Evolutionary conservation across 179 eudicot species (phyloP).

Genomic region (Amaranthus tricolor): DNA sequence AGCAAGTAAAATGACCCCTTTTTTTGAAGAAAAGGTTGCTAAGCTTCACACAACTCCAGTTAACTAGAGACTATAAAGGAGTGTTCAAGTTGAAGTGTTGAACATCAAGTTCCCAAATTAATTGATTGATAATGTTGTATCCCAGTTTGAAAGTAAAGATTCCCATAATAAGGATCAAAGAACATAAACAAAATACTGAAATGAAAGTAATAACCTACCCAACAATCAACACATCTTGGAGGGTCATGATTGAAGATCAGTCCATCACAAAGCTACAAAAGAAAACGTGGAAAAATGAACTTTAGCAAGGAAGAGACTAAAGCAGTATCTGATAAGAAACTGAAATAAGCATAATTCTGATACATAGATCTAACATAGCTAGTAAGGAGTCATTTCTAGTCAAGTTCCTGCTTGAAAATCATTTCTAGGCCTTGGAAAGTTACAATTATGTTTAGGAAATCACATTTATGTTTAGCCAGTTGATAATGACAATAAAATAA

Average conservation of each 20-base stretch:
- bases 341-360: neutral
- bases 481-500: neutral
- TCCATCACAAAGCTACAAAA: slow-evolving; percentile 76
- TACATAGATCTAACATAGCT: neutral
- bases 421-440: neutral
- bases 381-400: neutral
- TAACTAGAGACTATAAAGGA: no score
- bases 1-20: neutral
- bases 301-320: slow-evolving; percentile 16
- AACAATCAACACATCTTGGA: slow-evolving; percentile 70
- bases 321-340: slow-evolving; percentile 9
- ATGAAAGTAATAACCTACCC: slow-evolving; percentile 38
- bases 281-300: slow-evolving; percentile 19
- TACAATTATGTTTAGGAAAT: neutral
- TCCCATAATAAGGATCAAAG: neutral
- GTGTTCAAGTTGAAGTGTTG: neutral
- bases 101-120: slow-evolving; percentile 1
- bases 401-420: neutral
- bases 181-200: neutral
- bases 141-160: neutral
- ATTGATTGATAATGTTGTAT: neutral
- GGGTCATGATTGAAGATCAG: slow-evolving; percentile 92
- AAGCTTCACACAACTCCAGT: neutral
- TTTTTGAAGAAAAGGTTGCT: neutral
- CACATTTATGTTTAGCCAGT: neutral